Conservation (phyloP, 306 rosid species). For the Dalbergia cochinchinensis region DNA sequence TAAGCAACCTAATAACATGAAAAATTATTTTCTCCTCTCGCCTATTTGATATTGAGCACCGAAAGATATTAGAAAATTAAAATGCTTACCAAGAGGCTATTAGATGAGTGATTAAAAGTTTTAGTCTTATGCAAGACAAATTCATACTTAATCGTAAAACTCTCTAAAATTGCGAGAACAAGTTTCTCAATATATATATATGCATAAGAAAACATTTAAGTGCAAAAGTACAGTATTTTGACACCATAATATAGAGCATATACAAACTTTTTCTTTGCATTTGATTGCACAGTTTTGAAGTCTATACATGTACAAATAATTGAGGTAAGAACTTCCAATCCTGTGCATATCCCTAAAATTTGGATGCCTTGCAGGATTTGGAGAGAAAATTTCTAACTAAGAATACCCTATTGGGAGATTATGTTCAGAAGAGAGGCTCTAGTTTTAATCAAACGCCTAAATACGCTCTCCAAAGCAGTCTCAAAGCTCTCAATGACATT, state of each 20-base stretch:
- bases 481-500: slow-evolving; percentile 61
- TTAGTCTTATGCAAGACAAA: too few relatives aligned
- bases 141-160: too few relatives aligned
- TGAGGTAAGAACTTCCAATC: slow-evolving; percentile 34
- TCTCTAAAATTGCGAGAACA: too few relatives aligned
- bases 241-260: neutral
- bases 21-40: too few relatives aligned
- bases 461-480: slow-evolving; percentile 61
- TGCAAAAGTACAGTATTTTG: neutral
- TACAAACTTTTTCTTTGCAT: slow-evolving; percentile 6
- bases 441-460: slow-evolving; percentile 69
- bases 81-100: too few relatives aligned
- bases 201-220: too few relatives aligned
- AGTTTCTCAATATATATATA: too few relatives aligned
- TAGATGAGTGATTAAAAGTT: too few relatives aligned
- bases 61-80: too few relatives aligned
- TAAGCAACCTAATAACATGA: too few relatives aligned
- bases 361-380: slow-evolving; percentile 50
- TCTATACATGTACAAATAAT: slow-evolving; percentile 22
- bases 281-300: neutral
- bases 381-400: neutral
- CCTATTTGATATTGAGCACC: too few relatives aligned
- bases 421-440: slow-evolving; percentile 80
- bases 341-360: slow-evolving; percentile 55
- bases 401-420: slow-evolving; percentile 58